Evolutionary conservation across 192 early-diverging fungal species (phyloP).

Genomic region (Linnemannia zychae): DNA sequence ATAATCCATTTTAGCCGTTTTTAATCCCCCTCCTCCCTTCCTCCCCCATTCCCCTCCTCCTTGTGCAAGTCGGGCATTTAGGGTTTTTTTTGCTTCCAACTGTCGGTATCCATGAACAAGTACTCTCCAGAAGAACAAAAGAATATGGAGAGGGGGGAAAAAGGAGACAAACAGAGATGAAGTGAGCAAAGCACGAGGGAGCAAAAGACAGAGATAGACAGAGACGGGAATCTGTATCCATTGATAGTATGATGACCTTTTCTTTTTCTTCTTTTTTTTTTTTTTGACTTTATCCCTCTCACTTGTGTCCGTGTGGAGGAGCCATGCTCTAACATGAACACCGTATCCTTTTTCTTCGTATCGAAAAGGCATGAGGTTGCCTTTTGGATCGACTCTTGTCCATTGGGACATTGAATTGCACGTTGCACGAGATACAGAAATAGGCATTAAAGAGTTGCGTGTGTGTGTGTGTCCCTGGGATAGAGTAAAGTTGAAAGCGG

Average conservation of each 20-base stretch:
- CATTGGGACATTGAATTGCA: not conserved
- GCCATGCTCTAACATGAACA: not conserved
- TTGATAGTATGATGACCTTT: not conserved
- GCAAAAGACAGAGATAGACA: not conserved
- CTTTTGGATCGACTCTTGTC: not conserved
- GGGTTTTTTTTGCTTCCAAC: constrained; percentile 6
- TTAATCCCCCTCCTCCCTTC: not conserved
- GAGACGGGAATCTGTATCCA: not conserved
- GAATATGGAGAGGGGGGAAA: not conserved
- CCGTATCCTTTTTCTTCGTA: not conserved
- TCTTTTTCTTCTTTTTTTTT: not conserved
- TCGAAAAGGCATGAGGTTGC: not conserved
- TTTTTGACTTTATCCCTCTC: not conserved
- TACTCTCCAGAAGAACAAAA: not conserved
- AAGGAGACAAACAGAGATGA: not conserved
- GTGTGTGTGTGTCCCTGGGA: no score
- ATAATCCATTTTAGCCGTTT: constrained; percentile 8
- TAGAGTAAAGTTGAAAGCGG: no score
- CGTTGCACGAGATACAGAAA: constrained; percentile 4
- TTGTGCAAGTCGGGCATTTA: constrained; percentile 6
- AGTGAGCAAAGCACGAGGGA: not conserved
- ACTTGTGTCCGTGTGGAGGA: no score
- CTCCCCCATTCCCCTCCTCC: no score
- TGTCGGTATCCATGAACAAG: not conserved
- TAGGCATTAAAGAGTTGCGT: not conserved